phyloP scores from a whole-genome alignment of 129 eudicot species.

The Cynara cardunculus region DNA sequence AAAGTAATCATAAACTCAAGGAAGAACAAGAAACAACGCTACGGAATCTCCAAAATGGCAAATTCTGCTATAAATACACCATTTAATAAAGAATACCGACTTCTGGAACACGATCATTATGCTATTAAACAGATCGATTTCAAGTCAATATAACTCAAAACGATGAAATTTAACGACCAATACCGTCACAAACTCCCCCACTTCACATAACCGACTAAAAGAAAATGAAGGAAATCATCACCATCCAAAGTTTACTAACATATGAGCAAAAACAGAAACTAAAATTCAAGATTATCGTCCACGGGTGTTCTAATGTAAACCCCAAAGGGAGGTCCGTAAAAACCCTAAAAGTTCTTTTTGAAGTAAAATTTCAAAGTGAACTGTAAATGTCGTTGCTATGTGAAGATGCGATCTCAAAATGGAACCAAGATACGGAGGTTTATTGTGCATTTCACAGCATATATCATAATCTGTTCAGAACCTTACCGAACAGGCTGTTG shows the following conservation, averaged over 20 bases:
- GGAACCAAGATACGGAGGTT: conserved; percentile 36
- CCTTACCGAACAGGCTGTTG: conserved; percentile 87
- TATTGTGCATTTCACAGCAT: conserved; percentile 45
- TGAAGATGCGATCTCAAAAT: conserved; percentile 28
- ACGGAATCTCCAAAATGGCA: background rate
- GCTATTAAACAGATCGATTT: background rate
- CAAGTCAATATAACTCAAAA: background rate
- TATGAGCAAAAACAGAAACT: conserved; percentile 4
- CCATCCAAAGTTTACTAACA: conserved; percentile 1
- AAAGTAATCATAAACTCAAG: background rate
- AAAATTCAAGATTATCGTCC: conserved; percentile 25
- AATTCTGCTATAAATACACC: background rate
- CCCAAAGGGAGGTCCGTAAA: conserved; percentile 11
- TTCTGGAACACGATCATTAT: background rate
- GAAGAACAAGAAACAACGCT: background rate
- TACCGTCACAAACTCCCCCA: conserved; percentile 19
- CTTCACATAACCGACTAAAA: background rate
- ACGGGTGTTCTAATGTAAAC: conserved; percentile 25
- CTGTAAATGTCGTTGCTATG: conserved; percentile 35
- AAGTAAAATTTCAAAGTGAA: conserved; percentile 25
- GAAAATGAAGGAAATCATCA: background rate
- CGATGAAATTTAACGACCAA: background rate
- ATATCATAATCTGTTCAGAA: background rate
- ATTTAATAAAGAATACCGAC: background rate
- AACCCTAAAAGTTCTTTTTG: background rate